Conservation (phyloP, 208 protist species). For the Leishmania aethiopica region DNA sequence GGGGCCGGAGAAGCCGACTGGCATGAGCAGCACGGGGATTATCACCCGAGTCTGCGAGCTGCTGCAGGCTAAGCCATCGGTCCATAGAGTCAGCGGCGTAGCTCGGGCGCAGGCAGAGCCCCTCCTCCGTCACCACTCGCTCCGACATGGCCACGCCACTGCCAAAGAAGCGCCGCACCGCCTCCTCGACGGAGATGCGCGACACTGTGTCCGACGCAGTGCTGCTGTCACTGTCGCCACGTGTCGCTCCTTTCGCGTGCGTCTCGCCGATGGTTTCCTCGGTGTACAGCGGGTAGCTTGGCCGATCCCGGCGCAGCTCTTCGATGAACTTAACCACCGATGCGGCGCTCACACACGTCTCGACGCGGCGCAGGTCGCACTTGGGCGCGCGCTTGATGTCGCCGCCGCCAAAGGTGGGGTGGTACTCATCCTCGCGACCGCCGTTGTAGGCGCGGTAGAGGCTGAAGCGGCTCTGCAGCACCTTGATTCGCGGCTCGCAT, state of each 20-base stretch:
- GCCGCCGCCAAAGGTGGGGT: constrained; percentile 49
- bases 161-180: constrained; percentile 44
- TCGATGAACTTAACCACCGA: constrained; percentile 56
- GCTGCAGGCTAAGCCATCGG: constrained; percentile 28
- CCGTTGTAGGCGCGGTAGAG: constrained; percentile 81
- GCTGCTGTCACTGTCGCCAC: not conserved
- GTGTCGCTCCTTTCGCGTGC: not conserved
- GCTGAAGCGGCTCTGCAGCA: constrained; percentile 69
- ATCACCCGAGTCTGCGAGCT: constrained; percentile 22
- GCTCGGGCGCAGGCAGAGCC: constrained; percentile 56
- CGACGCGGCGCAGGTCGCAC: constrained; percentile 58
- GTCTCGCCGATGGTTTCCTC: constrained; percentile 10
- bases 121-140: constrained; percentile 46
- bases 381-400: constrained; percentile 51
- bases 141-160: constrained; percentile 7
- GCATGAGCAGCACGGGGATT: constrained; percentile 24
- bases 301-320: constrained; percentile 18
- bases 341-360: constrained; percentile 54
- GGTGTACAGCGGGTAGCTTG: constrained; percentile 25
- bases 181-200: constrained; percentile 29
- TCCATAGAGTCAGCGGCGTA: constrained; percentile 41
- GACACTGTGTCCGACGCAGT: not conserved
- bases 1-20: constrained; percentile 40
- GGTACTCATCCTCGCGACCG: constrained; percentile 60
- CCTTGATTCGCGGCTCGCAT: constrained; percentile 70